Percentiles rank a stretch among this genome's conserved stretches.
Evolutionary conservation across 2,329 filamentous ascomycete species (phyloP).

Genomic region (Xylaria hypoxylon): DNA sequence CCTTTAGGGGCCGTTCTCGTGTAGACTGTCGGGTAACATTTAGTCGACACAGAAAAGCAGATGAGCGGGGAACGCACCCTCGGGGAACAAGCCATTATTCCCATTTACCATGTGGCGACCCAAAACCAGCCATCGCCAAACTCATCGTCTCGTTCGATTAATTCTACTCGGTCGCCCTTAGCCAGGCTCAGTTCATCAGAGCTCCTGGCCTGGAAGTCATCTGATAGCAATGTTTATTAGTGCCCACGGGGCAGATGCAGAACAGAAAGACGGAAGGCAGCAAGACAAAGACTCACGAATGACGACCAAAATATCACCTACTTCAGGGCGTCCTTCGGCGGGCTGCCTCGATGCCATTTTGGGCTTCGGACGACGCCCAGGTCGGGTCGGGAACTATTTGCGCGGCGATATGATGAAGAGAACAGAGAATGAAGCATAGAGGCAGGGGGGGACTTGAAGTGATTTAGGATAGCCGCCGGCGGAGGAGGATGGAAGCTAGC

Average conservation of each 20-base stretch:
- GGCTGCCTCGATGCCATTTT: constrained; percentile 60
- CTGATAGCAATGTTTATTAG: constrained; percentile 57
- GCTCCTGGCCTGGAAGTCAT: constrained; percentile 92
- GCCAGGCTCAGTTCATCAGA: constrained; percentile 90
- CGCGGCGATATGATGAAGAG: constrained; percentile 22
- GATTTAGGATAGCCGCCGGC: constrained; percentile 16
- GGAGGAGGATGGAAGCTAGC: constrained; percentile 18
- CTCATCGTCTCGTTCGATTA: constrained; percentile 87
- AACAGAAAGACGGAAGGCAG: constrained; percentile 18
- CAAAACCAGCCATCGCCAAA: constrained; percentile 91
- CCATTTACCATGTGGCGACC: constrained; percentile 79
- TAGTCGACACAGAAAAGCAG: constrained; percentile 28
- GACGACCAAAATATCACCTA: constrained; percentile 76
- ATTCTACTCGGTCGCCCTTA: constrained; percentile 85
- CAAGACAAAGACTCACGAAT: constrained; percentile 70
- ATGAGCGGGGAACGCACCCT: constrained; percentile 66
- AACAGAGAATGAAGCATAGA: constrained; percentile 10
- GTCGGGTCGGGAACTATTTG: constrained; percentile 21
- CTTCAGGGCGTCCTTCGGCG: constrained; percentile 64
- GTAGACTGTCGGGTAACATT: constrained; percentile 62
- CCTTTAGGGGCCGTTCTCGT: constrained; percentile 68
- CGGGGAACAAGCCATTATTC: constrained; percentile 83
- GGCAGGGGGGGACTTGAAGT: constrained; percentile 15
- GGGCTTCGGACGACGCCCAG: constrained; percentile 30
- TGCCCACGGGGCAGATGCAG: constrained; percentile 1